Evolutionary conservation across 352 stramenopile species (phyloP), one percentile per base, ranked within the genome.

Genomic region (Sclerospora graminicola): DNA sequence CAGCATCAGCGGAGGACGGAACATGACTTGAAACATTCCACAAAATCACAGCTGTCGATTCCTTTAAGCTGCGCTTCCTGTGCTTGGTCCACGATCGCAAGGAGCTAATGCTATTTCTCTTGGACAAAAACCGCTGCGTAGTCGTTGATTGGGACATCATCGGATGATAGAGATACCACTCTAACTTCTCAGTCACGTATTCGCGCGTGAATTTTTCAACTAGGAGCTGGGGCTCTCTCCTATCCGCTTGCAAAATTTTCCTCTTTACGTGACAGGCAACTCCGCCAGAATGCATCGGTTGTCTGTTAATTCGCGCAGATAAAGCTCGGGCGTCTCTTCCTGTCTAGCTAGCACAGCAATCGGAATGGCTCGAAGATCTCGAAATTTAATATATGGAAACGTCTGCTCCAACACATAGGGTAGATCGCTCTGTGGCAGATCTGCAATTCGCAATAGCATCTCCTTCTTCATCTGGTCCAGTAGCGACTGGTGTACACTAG

Each of bases 301-400:
- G 48, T 89, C 78, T 1, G 79, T 90, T 33, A 93, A 49, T 36
- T 90, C 78, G 29, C 73, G 71, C 26, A 93, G 28, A 47, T 88
- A 93, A 19, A 74, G 39, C 32, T 83, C 64, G 0, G 81, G 81
- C 9, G 81, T 93, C 14, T 88, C 67, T 7, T 86, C 66, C 41
- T 93, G 82, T 16, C 71, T 60, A 19, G 78, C 66, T 13, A 93
- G 58, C 33, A 93, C 82, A 33, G 82, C 79, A 38, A 93, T 89
- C 13, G 79, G 79, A 45, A 93, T 81, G 18, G 74, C 66, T 32
- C 79, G 73, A 23, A 93, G 68, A 60, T 93, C 82, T 27, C 77
- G 77, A 48, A 89, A 89, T 52, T 93, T 78, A 55, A 93, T 87
- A 31, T 89, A 93, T 20, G 82, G 78, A 47, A 93, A 93, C 13